These are phyloP conservation scores for Candida berthetii DNA, from an alignment of 805 yeast genomes.

Conservation along the genomic window DNA sequence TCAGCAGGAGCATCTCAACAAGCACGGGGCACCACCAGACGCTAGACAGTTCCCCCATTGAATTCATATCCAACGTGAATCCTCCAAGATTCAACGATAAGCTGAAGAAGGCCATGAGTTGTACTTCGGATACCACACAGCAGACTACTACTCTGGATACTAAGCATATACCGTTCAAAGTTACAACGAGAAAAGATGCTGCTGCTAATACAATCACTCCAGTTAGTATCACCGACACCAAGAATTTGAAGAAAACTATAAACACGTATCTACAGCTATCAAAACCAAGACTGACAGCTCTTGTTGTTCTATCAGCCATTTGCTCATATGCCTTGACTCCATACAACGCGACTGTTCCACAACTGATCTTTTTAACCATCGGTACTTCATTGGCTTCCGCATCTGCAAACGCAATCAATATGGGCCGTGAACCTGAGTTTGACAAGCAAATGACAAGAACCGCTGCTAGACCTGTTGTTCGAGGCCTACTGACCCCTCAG, in stretches of 20 bases:
- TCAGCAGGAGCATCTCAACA: not conserved
- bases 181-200: slow-evolving; percentile 31
- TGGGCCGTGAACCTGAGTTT: slow-evolving; percentile 92
- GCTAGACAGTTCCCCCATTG: slow-evolving; percentile 29
- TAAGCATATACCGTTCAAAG: slow-evolving; percentile 48
- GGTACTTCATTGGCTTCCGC: slow-evolving; percentile 91
- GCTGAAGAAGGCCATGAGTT: slow-evolving; percentile 24
- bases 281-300: slow-evolving; percentile 81
- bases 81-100: slow-evolving; percentile 6
- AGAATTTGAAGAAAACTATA: slow-evolving; percentile 27
- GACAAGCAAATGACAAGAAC: slow-evolving; percentile 88
- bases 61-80: slow-evolving; percentile 28
- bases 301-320: slow-evolving; percentile 87
- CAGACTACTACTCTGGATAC: slow-evolving; percentile 6
- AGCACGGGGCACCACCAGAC: slow-evolving; percentile 1
- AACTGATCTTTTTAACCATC: slow-evolving; percentile 63
- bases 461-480: slow-evolving; percentile 81
- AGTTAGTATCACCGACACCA: slow-evolving; percentile 18
- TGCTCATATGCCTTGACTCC: slow-evolving; percentile 95
- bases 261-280: slow-evolving; percentile 75
- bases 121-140: slow-evolving; percentile 22
- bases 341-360: slow-evolving; percentile 62
- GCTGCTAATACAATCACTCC: slow-evolving; percentile 7
- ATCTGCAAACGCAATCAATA: slow-evolving; percentile 93
- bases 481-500: slow-evolving; percentile 65